These are phyloP conservation scores for Cunninghamia lanceolata DNA, from an alignment of 75 land plant genomes.

Conservation along the genomic window DNA sequence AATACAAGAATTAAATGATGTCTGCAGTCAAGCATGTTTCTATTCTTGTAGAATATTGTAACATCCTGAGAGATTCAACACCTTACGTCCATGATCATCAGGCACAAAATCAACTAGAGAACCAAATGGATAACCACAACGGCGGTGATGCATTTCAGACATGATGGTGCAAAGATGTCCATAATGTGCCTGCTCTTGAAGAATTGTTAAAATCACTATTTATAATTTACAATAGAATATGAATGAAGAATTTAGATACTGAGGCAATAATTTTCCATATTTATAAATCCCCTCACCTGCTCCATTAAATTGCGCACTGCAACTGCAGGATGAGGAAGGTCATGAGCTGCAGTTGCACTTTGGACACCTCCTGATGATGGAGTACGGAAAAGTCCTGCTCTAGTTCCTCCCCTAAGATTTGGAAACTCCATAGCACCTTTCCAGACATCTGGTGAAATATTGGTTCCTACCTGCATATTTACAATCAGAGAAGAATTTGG, in stretches of 20 bases:
- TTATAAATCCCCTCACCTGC: conserved; percentile 1
- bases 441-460: too few relatives aligned
- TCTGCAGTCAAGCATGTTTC: background rate
- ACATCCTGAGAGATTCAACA: conserved; percentile 3
- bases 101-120: conserved; percentile 17
- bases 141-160: conserved; percentile 27
- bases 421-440: too few relatives aligned
- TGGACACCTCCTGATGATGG: conserved; percentile 19
- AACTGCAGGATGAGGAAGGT: conserved; percentile 14
- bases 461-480: too few relatives aligned
- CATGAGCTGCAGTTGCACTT: conserved; percentile 23
- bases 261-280: background rate
- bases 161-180: conserved; percentile 20
- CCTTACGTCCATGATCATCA: conserved; percentile 19
- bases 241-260: background rate
- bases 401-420: background rate
- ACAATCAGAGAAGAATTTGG: too few relatives aligned
- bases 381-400: conserved; percentile 13
- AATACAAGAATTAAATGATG: too few relatives aligned
- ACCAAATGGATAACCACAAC: conserved; percentile 17
- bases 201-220: background rate
- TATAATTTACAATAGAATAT: background rate
- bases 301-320: conserved; percentile 23
- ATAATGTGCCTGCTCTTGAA: background rate
- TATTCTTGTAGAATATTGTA: background rate